phyloP scores from a whole-genome alignment of 768 basidiomycete species.

The Russula sp. region DNA sequence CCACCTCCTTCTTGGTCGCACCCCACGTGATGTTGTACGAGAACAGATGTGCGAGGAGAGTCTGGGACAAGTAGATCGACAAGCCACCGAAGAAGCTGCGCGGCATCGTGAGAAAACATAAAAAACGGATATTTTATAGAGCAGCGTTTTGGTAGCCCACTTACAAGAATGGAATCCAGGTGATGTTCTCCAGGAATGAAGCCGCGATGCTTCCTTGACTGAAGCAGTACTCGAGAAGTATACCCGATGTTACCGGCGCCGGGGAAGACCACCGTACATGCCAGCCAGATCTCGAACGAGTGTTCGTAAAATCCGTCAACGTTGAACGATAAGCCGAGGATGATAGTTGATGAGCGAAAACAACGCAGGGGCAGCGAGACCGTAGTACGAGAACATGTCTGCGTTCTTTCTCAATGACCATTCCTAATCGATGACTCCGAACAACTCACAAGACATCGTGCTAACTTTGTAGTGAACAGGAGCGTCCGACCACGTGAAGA shows the following conservation, averaged over 20 bases:
- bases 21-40: constrained; percentile 56
- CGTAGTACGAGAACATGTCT: constrained; percentile 50
- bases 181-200: constrained; percentile 51
- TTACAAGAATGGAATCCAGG: constrained; percentile 72
- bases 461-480: constrained; percentile 80
- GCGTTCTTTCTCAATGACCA: neutral
- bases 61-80: constrained; percentile 46
- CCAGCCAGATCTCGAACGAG: constrained; percentile 69
- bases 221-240: constrained; percentile 63
- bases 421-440: no score
- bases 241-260: constrained; percentile 62
- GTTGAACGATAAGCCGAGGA: constrained; percentile 54
- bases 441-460: constrained; percentile 62
- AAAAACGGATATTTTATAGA: neutral
- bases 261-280: constrained; percentile 65
- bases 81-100: constrained; percentile 47
- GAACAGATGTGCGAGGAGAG: constrained; percentile 50
- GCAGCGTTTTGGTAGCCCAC: constrained; percentile 29
- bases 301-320: constrained; percentile 69
- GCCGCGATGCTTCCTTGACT: constrained; percentile 48
- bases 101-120: neutral
- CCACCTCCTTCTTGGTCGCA: constrained; percentile 74
- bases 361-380: constrained; percentile 55
- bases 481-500: constrained; percentile 69
- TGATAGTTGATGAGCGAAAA: constrained; percentile 67